Percentiles rank a stretch among this genome's conserved stretches.
phyloP scores from a whole-genome alignment of 345 rosid genomes.

The Acer campestre region DNA sequence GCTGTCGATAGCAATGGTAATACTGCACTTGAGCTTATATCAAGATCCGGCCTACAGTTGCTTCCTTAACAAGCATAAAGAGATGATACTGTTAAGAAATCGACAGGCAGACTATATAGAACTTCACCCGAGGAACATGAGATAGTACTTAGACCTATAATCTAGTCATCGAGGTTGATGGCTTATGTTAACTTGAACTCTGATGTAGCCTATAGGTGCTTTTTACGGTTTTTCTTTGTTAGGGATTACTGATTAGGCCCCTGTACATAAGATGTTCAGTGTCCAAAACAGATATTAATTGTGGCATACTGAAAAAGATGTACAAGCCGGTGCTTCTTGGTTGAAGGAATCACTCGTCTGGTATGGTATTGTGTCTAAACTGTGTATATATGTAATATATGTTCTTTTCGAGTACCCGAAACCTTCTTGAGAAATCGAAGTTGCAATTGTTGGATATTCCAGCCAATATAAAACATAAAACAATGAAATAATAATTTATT shows the following conservation, averaged over 20 bases:
- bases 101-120: not conserved
- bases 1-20: constrained; percentile 45
- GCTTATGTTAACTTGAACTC: not conserved
- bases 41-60: constrained; percentile 41
- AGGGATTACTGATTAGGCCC: constrained; percentile 13
- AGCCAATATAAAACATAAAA: not conserved
- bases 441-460: not conserved
- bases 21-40: constrained; percentile 46
- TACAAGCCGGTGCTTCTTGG: not conserved
- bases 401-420: not conserved
- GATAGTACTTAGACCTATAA: not conserved
- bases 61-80: constrained; percentile 41
- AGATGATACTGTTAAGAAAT: constrained; percentile 21
- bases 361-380: not conserved
- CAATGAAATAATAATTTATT: too few species aligned
- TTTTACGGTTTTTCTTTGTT: not conserved
- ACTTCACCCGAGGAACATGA: not conserved
- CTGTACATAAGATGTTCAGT: not conserved
- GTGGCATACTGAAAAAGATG: not conserved
- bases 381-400: not conserved
- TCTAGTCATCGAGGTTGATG: not conserved
- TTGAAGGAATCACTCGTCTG: not conserved
- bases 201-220: not conserved
- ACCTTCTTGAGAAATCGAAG: not conserved
- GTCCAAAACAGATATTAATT: not conserved